Conservation (phyloP, 2,329 filamentous ascomycete species). For the Aspergillus ochraceoroseus region DNA sequence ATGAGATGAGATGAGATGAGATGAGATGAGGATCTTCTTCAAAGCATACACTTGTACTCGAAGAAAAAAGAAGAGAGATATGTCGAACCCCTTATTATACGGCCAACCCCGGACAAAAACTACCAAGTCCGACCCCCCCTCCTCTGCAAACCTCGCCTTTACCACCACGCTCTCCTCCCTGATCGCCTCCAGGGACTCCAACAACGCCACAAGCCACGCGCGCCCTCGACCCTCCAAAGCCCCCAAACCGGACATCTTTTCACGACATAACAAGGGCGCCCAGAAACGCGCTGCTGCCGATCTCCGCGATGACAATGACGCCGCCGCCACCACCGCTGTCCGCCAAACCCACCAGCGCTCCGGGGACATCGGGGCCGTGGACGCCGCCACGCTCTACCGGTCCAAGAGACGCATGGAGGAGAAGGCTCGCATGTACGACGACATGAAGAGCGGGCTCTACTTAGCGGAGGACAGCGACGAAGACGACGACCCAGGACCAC, state of each 20-base stretch:
- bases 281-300: conserved; percentile 60
- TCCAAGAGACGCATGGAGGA: conserved; percentile 79
- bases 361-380: conserved; percentile 57
- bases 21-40: no score
- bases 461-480: conserved; percentile 46
- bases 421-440: conserved; percentile 81
- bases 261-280: conserved; percentile 58
- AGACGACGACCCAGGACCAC: conserved; percentile 30
- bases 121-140: conserved; percentile 49
- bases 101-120: conserved; percentile 66
- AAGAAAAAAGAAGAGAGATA: conserved; percentile 2
- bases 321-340: conserved; percentile 51
- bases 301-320: conserved; percentile 49
- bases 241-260: conserved; percentile 66
- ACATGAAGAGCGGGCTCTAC: conserved; percentile 85
- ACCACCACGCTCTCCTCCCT: conserved; percentile 80
- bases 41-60: no score
- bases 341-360: conserved; percentile 59
- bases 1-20: no score
- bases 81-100: conserved; percentile 55
- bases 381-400: conserved; percentile 56
- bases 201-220: conserved; percentile 44
- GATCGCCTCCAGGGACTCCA: conserved; percentile 50
- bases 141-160: conserved; percentile 74
- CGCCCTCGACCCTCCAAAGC: conserved; percentile 42